A percentile compares a stretch with the other conserved stretches of the same genome.
phyloP scores from a whole-genome alignment of 495 filamentous ascomycete species.

The Patellaria atrata region DNA sequence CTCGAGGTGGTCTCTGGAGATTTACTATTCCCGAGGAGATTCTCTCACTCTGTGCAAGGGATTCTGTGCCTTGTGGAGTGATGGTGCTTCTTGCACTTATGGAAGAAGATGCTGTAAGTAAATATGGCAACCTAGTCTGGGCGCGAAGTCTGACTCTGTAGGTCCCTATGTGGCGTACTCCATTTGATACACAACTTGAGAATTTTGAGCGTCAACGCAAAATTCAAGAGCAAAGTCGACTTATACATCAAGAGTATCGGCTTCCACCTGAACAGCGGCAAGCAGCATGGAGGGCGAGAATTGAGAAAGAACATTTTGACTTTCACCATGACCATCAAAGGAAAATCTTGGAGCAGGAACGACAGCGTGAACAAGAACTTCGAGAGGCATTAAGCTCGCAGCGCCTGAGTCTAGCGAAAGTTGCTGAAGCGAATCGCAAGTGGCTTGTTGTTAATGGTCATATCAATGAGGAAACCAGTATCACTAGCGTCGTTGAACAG shows the following conservation, averaged over 20 bases:
- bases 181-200: constrained; percentile 28
- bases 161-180: constrained; percentile 44
- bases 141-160: too few species aligned
- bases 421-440: constrained; percentile 34
- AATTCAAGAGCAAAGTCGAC: constrained; percentile 31
- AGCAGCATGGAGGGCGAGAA: constrained; percentile 28
- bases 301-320: constrained; percentile 24
- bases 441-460: constrained; percentile 31
- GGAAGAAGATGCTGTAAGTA: constrained; percentile 32
- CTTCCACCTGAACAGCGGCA: constrained; percentile 31
- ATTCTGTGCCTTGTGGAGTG: constrained; percentile 47
- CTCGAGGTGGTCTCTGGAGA: constrained; percentile 42
- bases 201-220: constrained; percentile 18
- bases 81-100: constrained; percentile 40
- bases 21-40: constrained; percentile 43
- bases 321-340: constrained; percentile 13
- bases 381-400: constrained; percentile 43
- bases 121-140: too few species aligned
- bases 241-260: constrained; percentile 31
- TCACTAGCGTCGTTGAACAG: constrained; percentile 32
- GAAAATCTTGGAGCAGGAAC: constrained; percentile 12
- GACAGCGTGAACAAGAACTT: constrained; percentile 31
- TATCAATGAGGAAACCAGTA: constrained; percentile 16
- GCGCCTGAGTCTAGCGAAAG: constrained; percentile 37
- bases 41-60: constrained; percentile 34